Conservation (phyloP, 2,329 filamentous ascomycete species). For the Aspergillus brasiliensis region DNA sequence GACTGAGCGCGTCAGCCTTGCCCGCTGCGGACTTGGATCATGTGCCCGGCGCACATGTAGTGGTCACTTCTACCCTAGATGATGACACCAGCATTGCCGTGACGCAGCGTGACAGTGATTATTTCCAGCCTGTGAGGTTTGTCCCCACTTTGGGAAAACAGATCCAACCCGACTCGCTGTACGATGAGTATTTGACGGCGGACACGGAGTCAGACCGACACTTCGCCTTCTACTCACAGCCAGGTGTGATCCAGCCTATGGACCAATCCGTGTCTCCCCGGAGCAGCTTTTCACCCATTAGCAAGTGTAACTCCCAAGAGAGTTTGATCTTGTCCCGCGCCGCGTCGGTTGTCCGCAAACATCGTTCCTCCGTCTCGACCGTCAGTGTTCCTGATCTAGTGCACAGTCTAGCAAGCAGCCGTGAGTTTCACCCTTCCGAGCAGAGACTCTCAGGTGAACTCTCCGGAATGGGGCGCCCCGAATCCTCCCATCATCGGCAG, state of each 20-base stretch:
- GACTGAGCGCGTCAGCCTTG: slow-evolving; percentile 28
- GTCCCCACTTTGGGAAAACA: slow-evolving; percentile 35
- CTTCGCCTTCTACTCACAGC: slow-evolving; percentile 47
- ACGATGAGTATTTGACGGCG: slow-evolving; percentile 45
- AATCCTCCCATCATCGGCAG: slow-evolving; percentile 37
- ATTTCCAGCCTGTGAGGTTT: slow-evolving; percentile 37
- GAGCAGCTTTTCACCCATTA: slow-evolving; percentile 55
- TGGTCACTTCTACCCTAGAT: slow-evolving; percentile 32
- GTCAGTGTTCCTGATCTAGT: slow-evolving; percentile 49
- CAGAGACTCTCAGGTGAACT: slow-evolving; percentile 25
- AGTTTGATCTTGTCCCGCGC: slow-evolving; percentile 56
- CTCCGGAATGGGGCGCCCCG: slow-evolving; percentile 18
- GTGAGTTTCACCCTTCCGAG: slow-evolving; percentile 37
- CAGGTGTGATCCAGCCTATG: slow-evolving; percentile 45
- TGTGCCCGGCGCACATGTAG: slow-evolving; percentile 27
- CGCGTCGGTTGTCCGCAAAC: slow-evolving; percentile 50
- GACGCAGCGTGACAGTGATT: slow-evolving; percentile 26
- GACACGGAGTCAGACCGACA: slow-evolving; percentile 52
- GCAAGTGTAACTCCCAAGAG: slow-evolving; percentile 60
- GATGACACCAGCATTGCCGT: slow-evolving; percentile 31
- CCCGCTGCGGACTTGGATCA: slow-evolving; percentile 37
- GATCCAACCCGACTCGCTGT: slow-evolving; percentile 36
- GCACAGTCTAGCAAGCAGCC: slow-evolving; percentile 43
- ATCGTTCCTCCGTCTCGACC: slow-evolving; percentile 50
- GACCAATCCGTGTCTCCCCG: slow-evolving; percentile 44